phyloP scores from a whole-genome alignment of 169 alveolate species.

The Plasmodium vinckei region DNA sequence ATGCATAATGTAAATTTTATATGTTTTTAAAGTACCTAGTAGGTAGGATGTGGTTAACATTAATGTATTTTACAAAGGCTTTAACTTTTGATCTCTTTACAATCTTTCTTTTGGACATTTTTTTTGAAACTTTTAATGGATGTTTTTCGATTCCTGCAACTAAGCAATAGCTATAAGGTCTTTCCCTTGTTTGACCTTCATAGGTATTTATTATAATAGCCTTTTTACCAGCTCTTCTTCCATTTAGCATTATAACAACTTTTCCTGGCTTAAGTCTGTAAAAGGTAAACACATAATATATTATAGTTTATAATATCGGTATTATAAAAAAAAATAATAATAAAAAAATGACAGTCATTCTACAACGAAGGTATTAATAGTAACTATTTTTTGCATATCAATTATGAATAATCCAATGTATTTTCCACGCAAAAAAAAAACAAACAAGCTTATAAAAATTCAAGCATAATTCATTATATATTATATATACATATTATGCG shows the following conservation, averaged over 20 bases:
- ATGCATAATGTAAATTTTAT: background rate
- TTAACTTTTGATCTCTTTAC: constrained; percentile 94
- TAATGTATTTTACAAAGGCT: constrained; percentile 97
- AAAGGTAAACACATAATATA: constrained; percentile 76
- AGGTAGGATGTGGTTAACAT: constrained; percentile 98
- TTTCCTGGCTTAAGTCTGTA: constrained; percentile 96
- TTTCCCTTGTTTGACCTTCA: constrained; percentile 95
- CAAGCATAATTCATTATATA: background rate
- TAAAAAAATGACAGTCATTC: too few relatives aligned
- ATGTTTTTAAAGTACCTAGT: constrained; percentile 91
- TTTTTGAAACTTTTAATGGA: constrained; percentile 95
- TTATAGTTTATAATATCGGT: too few relatives aligned
- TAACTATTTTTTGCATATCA: too few relatives aligned
- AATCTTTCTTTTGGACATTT: constrained; percentile 94
- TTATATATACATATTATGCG: background rate
- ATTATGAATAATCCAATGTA: too few relatives aligned
- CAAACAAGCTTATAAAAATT: background rate
- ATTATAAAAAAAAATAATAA: too few relatives aligned
- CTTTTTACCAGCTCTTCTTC: constrained; percentile 99
- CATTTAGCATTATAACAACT: constrained; percentile 96
- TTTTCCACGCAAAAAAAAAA: too few relatives aligned
- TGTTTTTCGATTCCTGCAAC: constrained; percentile 98
- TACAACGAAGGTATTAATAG: too few relatives aligned
- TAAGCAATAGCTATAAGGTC: constrained; percentile 95
- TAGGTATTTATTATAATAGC: constrained; percentile 96